Conservation (phyloP, 106 monocot species). For the Triglochin maritima region DNA sequence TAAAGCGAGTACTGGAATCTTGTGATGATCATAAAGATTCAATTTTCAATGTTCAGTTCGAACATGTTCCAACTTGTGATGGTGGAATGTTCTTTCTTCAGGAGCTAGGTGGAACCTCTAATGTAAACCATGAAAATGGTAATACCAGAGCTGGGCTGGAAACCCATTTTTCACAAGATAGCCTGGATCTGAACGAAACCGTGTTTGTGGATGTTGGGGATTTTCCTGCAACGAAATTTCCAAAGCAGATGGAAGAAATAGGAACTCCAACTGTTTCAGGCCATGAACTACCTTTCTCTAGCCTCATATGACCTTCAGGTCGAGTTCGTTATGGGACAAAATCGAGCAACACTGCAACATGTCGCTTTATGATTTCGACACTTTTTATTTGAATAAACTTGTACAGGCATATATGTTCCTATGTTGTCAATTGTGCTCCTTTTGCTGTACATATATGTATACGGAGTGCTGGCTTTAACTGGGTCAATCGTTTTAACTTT, state of each 20-base stretch:
- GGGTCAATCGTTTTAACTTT: too few relatives aligned
- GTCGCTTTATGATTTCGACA: not conserved
- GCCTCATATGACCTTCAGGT: not conserved
- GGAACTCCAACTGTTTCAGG: not conserved
- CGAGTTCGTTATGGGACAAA: not conserved
- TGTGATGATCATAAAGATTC: slow-evolving; percentile 6
- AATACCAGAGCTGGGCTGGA: not conserved
- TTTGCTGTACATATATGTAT: too few relatives aligned
- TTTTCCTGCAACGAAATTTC: not conserved
- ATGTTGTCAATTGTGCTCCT: too few relatives aligned
- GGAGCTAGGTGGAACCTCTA: slow-evolving; percentile 17
- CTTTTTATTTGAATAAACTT: not conserved
- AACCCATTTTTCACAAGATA: not conserved
- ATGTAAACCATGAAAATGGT: not conserved
- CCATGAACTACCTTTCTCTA: not conserved
- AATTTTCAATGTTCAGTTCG: slow-evolving; percentile 17
- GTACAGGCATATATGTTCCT: not conserved
- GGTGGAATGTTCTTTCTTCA: slow-evolving; percentile 21
- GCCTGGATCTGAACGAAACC: not conserved
- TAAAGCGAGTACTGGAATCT: not conserved
- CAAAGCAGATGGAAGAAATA: not conserved
- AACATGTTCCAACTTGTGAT: not conserved
- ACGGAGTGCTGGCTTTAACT: too few relatives aligned
- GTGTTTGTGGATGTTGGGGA: not conserved
- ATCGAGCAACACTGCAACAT: not conserved